Evolutionary conservation across 1,284 basidiomycete species (phyloP), one percentile per base, ranked within the genome.

Genomic region (Gomphus bonarii): DNA sequence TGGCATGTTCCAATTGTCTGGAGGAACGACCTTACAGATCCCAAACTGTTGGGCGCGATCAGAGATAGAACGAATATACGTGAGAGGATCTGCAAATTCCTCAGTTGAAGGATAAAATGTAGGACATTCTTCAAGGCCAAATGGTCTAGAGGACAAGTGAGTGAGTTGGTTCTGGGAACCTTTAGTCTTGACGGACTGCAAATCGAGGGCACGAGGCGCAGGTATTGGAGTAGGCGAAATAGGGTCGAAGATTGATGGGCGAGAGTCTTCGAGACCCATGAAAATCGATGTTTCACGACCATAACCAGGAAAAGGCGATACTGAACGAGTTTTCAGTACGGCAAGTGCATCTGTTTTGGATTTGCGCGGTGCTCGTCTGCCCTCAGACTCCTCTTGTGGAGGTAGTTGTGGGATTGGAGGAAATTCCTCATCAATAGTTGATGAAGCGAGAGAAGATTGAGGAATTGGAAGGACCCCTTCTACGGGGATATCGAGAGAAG

Each of bases 11-110:
- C 97, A 99, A 38, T 84, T 91, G 59, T 81, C 75, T 1, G 97
- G 97, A 58, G 97, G 97, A 20, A 98, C 81, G 60, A 99, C 85
- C 75, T 99, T 99, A 74, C 91, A 94, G 65, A 99, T 95, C 33
- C 97, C 97, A 67, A 83, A 93, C 50, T 80, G 73, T 65, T 78
- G 82, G 0, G 88, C 94, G 38, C 80, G 74, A 53, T 85, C 79
- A 8, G 88, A 82, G 64, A 97, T 90, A 57, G 83, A 85, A 65
- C 83, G 83, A 69, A 99, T 91, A 74, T 97, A 99, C 54, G 82
- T 80, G 84, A 98, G 88, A n/a, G 95, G 94, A 73, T 98, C 92
- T 64, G 80, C 81, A 72, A 95, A 99, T 71, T 99, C 88, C 62
- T 95, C 93, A 14, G 72, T 69, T 0, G 88, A 90, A 12, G 97